Conservation (phyloP, 2,329 filamentous ascomycete species). For the Pseudonectria foliicola region DNA sequence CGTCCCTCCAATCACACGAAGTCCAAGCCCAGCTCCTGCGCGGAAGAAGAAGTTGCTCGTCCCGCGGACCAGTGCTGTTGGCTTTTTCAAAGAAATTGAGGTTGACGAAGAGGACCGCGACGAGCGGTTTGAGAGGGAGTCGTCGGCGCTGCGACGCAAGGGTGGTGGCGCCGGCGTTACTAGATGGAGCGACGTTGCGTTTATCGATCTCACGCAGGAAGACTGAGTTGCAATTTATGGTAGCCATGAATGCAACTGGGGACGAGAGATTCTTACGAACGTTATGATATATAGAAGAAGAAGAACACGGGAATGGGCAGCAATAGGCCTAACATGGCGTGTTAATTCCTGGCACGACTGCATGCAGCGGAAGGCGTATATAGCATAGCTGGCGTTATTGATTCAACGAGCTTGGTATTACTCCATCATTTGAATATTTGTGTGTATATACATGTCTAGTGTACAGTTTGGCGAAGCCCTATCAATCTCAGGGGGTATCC, state of each 20-base stretch:
- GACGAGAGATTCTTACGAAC: too few species aligned
- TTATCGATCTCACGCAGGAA: constrained; percentile 28
- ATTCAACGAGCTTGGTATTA: background rate
- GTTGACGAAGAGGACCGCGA: constrained; percentile 21
- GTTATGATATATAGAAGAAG: too few species aligned
- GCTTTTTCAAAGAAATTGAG: constrained; percentile 32
- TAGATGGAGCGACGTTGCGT: constrained; percentile 26
- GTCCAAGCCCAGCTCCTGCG: constrained; percentile 12
- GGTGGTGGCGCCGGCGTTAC: constrained; percentile 12
- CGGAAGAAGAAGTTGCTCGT: constrained; percentile 33
- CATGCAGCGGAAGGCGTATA: too few species aligned
- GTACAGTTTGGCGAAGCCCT: too few species aligned
- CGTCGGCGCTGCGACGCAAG: constrained; percentile 6
- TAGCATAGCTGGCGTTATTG: background rate
- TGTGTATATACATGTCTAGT: too few species aligned
- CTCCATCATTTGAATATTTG: too few species aligned
- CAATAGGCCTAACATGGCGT: too few species aligned
- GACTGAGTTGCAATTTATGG: constrained; percentile 8
- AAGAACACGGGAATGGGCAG: too few species aligned
- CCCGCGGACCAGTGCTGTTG: constrained; percentile 28
- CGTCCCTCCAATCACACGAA: constrained; percentile 1
- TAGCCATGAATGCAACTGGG: background rate
- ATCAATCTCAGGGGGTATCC: too few species aligned
- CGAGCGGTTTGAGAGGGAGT: constrained; percentile 15
- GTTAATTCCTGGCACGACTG: too few species aligned